A percentile compares a stretch with the other conserved stretches of the same genome.
Evolutionary conservation across 2,329 filamentous ascomycete genomes (phyloP).

Genomic region (Fusarium lateritium): DNA sequence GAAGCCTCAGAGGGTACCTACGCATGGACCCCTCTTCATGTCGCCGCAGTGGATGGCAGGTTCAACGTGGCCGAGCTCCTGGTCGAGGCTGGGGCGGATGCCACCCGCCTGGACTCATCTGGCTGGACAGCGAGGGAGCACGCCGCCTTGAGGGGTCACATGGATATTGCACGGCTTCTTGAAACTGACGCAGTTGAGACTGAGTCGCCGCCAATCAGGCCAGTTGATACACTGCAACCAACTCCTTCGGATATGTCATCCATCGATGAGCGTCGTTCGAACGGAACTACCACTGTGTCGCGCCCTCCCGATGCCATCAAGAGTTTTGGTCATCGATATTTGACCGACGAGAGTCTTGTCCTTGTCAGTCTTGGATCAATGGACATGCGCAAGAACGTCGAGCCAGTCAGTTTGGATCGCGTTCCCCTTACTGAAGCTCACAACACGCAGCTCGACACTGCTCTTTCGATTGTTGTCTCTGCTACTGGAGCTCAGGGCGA

Average conservation of each 20-base stretch:
- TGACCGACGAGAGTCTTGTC: slow-evolving; percentile 89
- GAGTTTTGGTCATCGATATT: slow-evolving; percentile 94
- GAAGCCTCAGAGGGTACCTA: slow-evolving; percentile 88
- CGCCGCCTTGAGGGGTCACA: slow-evolving; percentile 89
- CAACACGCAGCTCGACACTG: slow-evolving; percentile 93
- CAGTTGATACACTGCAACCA: slow-evolving; percentile 42
- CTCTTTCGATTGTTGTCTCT: slow-evolving; percentile 90
- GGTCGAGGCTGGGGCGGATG: slow-evolving; percentile 82
- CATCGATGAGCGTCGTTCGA: slow-evolving; percentile 71
- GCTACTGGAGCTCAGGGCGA: slow-evolving; percentile 89
- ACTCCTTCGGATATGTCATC: slow-evolving; percentile 67
- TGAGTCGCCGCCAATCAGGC: slow-evolving; percentile 37
- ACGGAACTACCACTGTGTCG: slow-evolving; percentile 61
- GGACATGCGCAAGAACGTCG: slow-evolving; percentile 87
- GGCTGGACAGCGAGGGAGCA: slow-evolving; percentile 97
- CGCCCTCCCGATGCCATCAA: slow-evolving; percentile 85
- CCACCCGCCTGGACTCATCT: slow-evolving; percentile 83
- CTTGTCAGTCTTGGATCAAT: slow-evolving; percentile 94
- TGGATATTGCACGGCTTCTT: slow-evolving; percentile 82
- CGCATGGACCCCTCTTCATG: slow-evolving; percentile 95
- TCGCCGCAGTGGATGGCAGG: slow-evolving; percentile 91
- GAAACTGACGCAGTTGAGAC: slow-evolving; percentile 63
- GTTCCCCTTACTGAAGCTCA: slow-evolving; percentile 92
- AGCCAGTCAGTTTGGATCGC: slow-evolving; percentile 87
- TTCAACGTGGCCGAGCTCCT: slow-evolving; percentile 81